Evolutionary conservation across 202 grass and related monocot species (phyloP), one percentile per base, ranked within the genome.

Genomic region (Zoysia matrella): DNA sequence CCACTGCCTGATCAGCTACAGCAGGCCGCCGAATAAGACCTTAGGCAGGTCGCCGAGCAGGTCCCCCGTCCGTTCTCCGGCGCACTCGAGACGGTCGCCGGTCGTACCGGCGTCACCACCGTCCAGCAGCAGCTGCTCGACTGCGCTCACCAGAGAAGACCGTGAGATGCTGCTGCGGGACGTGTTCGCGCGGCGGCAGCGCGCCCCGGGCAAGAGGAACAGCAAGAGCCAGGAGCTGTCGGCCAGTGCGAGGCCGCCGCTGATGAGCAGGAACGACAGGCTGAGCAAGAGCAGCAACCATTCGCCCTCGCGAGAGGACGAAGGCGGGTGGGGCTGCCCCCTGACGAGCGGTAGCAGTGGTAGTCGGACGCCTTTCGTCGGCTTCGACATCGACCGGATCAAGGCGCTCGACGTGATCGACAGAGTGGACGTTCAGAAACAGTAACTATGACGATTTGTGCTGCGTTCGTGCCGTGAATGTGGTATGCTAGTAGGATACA

Each of bases 271-370:
- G 74, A 71, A 94, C 47, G 92, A 89, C 74, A 70, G 90, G 84
- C 72, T 94, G 73, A 97, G 95, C 85, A 97, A 86, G 77, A 97
- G 95, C 70, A 84, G 79, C 42, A 80, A 69, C 50, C 46, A 79
- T 46, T 89, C 73, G 1, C 77, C 69, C 12, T 41, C 52, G 4
- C 78, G 49, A 11, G 39, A n/a, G 14, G 10, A 16, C 36, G 75
- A 64, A 13, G 42, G 58, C 40, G 71, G 64, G 13, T 49, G 63
- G n/a, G 62, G 84, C 8, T 82, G 78, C 14, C 69, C 86, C 0
- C 47, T 82, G 69, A 49, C 74, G 51, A 71, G 74, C 10, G 13
- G n/a, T 3, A 8, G 18, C 14, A 71, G 61, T 58, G 70, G 80
- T 36, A 36, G 30, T 36, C 30, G 30, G 30, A 36, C 30, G 4